Base-by-base conservation (phyloP, 371 early-diverging fungal species). In the Saksenaea oblongispora region DNA sequence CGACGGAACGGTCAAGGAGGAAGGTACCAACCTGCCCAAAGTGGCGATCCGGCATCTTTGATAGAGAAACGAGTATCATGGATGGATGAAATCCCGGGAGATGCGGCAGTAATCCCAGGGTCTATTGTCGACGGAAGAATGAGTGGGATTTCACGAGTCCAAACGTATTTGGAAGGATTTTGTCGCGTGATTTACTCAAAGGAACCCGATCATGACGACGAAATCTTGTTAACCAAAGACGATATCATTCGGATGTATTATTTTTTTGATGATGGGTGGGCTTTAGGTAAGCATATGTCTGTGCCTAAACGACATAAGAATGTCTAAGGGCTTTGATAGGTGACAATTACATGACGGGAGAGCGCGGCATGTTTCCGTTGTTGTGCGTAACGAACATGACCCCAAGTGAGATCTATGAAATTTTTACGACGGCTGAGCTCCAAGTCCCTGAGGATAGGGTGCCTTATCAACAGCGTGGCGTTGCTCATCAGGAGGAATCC, bases 211-310 rank as follows among this genome's bases (percentile, higher is more conserved):
- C 66, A 79, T 63, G 71, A 77, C 5, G 89, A 89, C 65, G 89
- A 89, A 62, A 65, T 89, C n/a, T 76, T 74, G 39, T 65, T 89
- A 41, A 35, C 72, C n/a, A 72, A 71, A 2, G 86, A 85, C 27
- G 89, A 89, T 66, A 74, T 83, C 37, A 63, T 89, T n/a, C 73
- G 72, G 3, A 78, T 89, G 27, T 66, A 71, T 44, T 59, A 70
- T 14, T 71, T 65, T 37, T 84, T 82, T 66, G 80, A 82, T 61
- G 86, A 86, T 56, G 84, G 84, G 8, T 87, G 87, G 87, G 87
- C 84, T 13, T 72, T 84, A 7, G 87, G 87, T 66, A 58, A 18
- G 59, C 2, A 31, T 4, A 47, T 47, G 22, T 22, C 5, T 47
- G 39, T 39, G 11, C 18, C 51, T 18, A 7, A 22, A 18, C 22